Evolutionary conservation across 2,329 filamentous ascomycete genomes (phyloP).

Genomic region (Penicillium sp.): DNA sequence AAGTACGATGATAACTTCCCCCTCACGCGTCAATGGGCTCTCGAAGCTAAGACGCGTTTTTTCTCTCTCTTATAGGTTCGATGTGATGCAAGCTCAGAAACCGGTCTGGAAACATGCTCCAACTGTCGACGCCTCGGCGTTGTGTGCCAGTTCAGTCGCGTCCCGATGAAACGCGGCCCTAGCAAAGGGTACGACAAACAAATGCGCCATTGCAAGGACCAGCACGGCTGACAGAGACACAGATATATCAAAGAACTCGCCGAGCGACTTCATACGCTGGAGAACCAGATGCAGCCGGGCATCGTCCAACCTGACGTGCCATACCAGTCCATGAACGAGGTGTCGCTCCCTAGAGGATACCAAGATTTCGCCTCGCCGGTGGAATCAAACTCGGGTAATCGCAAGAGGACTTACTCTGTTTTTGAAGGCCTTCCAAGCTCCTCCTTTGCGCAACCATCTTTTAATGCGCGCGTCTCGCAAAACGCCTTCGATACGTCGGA

Average conservation of each 20-base stretch:
- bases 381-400: slow-evolving; percentile 39
- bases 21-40: slow-evolving; percentile 16
- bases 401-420: slow-evolving; percentile 52
- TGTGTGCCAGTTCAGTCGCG: slow-evolving; percentile 79
- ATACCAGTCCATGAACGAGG: slow-evolving; percentile 46
- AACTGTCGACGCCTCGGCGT: slow-evolving; percentile 76
- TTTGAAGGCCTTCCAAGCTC: slow-evolving; percentile 47
- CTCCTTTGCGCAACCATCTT: slow-evolving; percentile 42
- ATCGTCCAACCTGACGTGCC: slow-evolving; percentile 43
- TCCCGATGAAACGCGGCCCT: slow-evolving; percentile 83
- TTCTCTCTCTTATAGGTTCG: slow-evolving; percentile 59
- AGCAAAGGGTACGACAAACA: slow-evolving; percentile 69
- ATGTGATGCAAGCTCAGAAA: slow-evolving; percentile 77
- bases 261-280: slow-evolving; percentile 77
- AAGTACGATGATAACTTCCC: slow-evolving; percentile 45
- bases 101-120: slow-evolving; percentile 70
- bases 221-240: slow-evolving; percentile 20
- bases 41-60: slow-evolving; percentile 21
- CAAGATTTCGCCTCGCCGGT: slow-evolving; percentile 57
- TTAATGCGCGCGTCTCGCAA: slow-evolving; percentile 36
- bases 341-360: slow-evolving; percentile 44
- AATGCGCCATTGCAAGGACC: background rate
- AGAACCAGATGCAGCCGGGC: slow-evolving; percentile 64
- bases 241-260: slow-evolving; percentile 91
- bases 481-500: slow-evolving; percentile 38